A percentile compares a stretch with the other conserved stretches of the same genome.
phyloP scores from a whole-genome alignment of 1,139 yeast species.

The Magnusiomyces magnusii region DNA sequence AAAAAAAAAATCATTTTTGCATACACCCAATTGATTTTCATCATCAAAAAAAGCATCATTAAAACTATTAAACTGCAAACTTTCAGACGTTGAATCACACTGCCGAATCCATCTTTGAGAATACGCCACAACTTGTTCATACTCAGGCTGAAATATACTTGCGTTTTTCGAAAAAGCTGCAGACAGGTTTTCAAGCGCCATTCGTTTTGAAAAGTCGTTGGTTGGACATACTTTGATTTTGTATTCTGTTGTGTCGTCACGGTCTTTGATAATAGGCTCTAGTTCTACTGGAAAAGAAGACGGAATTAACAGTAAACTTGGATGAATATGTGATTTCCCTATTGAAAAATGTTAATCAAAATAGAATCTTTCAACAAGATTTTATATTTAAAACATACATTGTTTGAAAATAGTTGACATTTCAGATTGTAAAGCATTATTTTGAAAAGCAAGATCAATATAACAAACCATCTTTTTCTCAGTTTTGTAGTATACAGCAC shows the following conservation, averaged over 20 bases:
- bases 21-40: slow-evolving; percentile 16
- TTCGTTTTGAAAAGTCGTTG: slow-evolving; percentile 11
- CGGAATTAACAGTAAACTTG: slow-evolving; percentile 9
- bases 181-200: slow-evolving; percentile 10
- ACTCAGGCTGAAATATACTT: slow-evolving; percentile 11
- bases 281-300: slow-evolving; percentile 10
- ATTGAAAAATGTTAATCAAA: background rate
- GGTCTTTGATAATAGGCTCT: slow-evolving; percentile 8
- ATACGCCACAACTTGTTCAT: slow-evolving; percentile 9
- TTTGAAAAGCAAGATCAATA: slow-evolving; percentile 7
- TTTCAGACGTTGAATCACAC: slow-evolving; percentile 1
- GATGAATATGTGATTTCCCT: slow-evolving; percentile 9
- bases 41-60: slow-evolving; percentile 12
- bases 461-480: slow-evolving; percentile 9
- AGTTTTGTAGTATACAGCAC: slow-evolving; percentile 8
- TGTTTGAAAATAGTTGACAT: slow-evolving; percentile 7
- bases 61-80: slow-evolving; percentile 9
- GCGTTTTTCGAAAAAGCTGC: slow-evolving; percentile 10
- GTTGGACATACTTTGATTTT: slow-evolving; percentile 11
- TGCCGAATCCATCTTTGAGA: slow-evolving; percentile 9
- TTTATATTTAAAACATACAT: slow-evolving; percentile 4
- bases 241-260: slow-evolving; percentile 10
- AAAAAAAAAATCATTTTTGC: too few relatives aligned
- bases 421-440: slow-evolving; percentile 3
- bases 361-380: background rate